Base-by-base conservation (phyloP, 495 filamentous ascomycete species). In the Hypoxylon rickii region DNA sequence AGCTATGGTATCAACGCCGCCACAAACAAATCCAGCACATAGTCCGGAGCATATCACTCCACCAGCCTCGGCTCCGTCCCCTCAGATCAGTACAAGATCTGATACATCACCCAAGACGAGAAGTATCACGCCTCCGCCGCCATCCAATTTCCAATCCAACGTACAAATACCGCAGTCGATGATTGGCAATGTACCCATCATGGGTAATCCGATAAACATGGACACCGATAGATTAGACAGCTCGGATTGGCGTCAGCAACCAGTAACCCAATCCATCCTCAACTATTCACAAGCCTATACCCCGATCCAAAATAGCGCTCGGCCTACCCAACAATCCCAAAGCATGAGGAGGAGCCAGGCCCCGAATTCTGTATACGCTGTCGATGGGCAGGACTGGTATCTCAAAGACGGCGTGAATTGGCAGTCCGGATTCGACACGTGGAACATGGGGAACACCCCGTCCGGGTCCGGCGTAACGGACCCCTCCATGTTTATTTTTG, bases 321-420 rank as follows among this genome's bases (percentile, higher is more conserved):
- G 42, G 39, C 41, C 63, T 31, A 44, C 21, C 20, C 63, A 52
- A 22, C 10, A 46, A 13, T 29, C 61, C 13, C 59, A 48, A 31
- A 32, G 8, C 2, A 16, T 31, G 37, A 64, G 39, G 33, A 61
- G 24, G 64, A 60, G 31, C 48, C 68, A 45, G 63, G 29, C 39
- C 55, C 65, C 53, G 4, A 63, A 57, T 19, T 51, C 61, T 0
- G 38, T 65, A 1, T 75, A 73, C 46, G 70, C 69, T 10, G 70
- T 77, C 34, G 76, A 79, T 45, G 74, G 76, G 10, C 73, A 77
- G 54, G 75, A 78, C 17, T 79, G 76, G 76, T 79, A 76, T 53
- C 59, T 79, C 3, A 79, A 76, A 39, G 76, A 79, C 32, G 71
- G 74, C 17, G 76, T 76, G 3, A 74, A 67, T 36, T 79, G 76